Evolutionary conservation across 768 basidiomycete genomes (phyloP), one percentile per base, ranked within the genome.

Genomic region (Stropharia rugosoannulata): DNA sequence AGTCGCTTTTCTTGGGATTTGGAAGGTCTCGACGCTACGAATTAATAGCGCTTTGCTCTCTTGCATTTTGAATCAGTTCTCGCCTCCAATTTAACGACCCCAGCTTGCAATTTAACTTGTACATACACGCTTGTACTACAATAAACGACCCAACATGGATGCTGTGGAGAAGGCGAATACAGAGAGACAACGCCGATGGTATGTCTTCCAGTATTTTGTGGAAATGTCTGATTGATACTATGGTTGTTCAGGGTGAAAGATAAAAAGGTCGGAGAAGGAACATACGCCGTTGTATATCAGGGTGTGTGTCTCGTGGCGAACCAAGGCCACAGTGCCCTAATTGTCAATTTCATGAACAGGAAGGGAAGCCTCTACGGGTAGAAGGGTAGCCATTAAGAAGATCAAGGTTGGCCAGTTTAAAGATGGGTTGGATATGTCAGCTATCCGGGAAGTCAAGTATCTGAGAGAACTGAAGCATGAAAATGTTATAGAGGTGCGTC

Each of bases 371-470:
- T 74, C 84, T 0, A 91, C 90, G 2, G 85, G 85, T 29, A 77
- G 86, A n/a, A 90, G 87, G 71, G 87, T 98, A 0, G 97, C 97
- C 54, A 96, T 99, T 63, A 99, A 99, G 77, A 98, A 98, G 73
- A 96, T 97, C 62, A 96, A 96, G 66, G 89, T 95, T 12, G 94
- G 95, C 4, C 90, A 91, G 63, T 95, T 96, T 79, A 96, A 95
- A 69, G 97, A 98, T 72, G 97, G 97, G 11, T 80, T 99, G 35
- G 96, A 98, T 73, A 98, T 99, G 95, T 96, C 94, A 58, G 97
- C 97, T 55, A 87, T 99, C 54, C 88, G 97, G 12, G 97, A 99
- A 74, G 95, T 99, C 65, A 98, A 97, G 71, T 98, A 95, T 69
- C 77, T 99, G 55, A 86, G 95, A 37, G 97, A 99, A 70, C 73